Percentiles rank a stretch among this genome's conserved stretches.
These are phyloP conservation scores for Pholiota microspora DNA, from an alignment of 768 basidiomycete species.

Conservation along the genomic window DNA sequence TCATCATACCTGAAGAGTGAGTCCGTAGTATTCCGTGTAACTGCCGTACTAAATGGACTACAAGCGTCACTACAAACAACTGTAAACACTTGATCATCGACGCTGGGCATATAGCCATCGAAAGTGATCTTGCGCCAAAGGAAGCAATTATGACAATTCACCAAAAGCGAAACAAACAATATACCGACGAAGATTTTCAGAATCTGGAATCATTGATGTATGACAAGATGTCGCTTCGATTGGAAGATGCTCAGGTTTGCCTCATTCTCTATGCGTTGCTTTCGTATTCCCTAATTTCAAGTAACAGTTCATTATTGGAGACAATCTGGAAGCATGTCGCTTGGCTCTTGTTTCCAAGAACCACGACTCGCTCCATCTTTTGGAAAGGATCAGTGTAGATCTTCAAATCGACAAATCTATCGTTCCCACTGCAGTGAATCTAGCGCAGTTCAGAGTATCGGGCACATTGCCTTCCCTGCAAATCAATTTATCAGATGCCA, in stretches of 20 bases:
- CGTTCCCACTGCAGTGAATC: conserved; percentile 74
- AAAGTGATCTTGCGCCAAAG: conserved; percentile 88
- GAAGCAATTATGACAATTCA: conserved; percentile 73
- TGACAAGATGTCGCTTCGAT: conserved; percentile 78
- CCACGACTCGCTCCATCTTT: conserved; percentile 69
- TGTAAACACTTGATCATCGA: conserved; percentile 91
- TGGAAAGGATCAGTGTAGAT: conserved; percentile 90
- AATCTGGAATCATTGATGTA: conserved; percentile 93
- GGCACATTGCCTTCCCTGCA: conserved; percentile 86
- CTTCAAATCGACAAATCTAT: conserved; percentile 92
- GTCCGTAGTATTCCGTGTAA: conserved; percentile 18
- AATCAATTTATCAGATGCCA: conserved; percentile 87
- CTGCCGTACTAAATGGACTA: conserved; percentile 4
- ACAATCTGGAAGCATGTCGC: conserved; percentile 77
- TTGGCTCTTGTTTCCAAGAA: conserved; percentile 65
- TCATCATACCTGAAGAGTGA: conserved; percentile 94
- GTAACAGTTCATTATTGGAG: conserved; percentile 82
- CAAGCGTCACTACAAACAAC: conserved; percentile 69
- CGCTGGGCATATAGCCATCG: conserved; percentile 94
- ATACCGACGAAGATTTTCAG: conserved; percentile 83
- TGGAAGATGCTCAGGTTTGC: conserved; percentile 86
- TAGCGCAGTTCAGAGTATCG: conserved; percentile 87
- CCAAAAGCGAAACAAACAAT: conserved; percentile 79
- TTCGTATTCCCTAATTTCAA: conserved; percentile 33
- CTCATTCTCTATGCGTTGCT: not conserved